Conservation (phyloP, 352 stramenopile species). For the Phytopythium boreale region DNA sequence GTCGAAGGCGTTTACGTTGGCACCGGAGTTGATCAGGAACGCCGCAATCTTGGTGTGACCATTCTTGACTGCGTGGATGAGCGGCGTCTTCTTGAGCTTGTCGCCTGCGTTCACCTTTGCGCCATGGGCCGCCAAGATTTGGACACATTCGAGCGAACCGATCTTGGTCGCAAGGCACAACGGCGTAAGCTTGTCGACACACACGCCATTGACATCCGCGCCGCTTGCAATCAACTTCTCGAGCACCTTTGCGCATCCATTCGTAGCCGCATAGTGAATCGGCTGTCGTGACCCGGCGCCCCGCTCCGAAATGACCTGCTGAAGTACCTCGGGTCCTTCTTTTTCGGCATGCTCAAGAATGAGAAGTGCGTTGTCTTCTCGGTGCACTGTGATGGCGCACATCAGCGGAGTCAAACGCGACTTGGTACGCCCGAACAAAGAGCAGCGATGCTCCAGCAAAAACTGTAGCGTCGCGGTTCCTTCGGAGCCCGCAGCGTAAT, state of each 20-base stretch:
- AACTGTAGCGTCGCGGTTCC: conserved; percentile 51
- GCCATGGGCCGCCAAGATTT: conserved; percentile 41
- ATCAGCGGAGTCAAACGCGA: conserved; percentile 61
- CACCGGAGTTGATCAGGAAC: conserved; percentile 58
- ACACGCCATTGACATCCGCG: conserved; percentile 53
- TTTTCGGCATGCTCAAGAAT: conserved; percentile 58
- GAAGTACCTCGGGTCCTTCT: conserved; percentile 24
- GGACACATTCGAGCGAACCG: conserved; percentile 56
- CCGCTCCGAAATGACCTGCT: conserved; percentile 41
- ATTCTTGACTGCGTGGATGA: conserved; percentile 80
- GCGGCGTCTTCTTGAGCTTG: conserved; percentile 77
- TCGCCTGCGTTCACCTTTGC: conserved; percentile 60
- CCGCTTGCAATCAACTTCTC: conserved; percentile 45
- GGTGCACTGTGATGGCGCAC: conserved; percentile 35
- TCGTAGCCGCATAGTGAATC: conserved; percentile 52
- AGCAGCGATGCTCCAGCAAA: conserved; percentile 50
- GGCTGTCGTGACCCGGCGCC: conserved; percentile 50
- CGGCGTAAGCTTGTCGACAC: conserved; percentile 46
- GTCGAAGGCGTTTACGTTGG: conserved; percentile 77
- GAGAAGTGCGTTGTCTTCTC: conserved; percentile 56
- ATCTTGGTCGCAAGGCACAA: conserved; percentile 56
- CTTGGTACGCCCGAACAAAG: conserved; percentile 60
- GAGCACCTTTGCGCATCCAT: conserved; percentile 41
- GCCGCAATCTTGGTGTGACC: conserved; percentile 49
- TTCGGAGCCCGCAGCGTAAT: conserved; percentile 65